These are phyloP conservation scores for Penicillium longicatenatum DNA, from an alignment of 495 filamentous ascomycete species.

Conservation along the genomic window DNA sequence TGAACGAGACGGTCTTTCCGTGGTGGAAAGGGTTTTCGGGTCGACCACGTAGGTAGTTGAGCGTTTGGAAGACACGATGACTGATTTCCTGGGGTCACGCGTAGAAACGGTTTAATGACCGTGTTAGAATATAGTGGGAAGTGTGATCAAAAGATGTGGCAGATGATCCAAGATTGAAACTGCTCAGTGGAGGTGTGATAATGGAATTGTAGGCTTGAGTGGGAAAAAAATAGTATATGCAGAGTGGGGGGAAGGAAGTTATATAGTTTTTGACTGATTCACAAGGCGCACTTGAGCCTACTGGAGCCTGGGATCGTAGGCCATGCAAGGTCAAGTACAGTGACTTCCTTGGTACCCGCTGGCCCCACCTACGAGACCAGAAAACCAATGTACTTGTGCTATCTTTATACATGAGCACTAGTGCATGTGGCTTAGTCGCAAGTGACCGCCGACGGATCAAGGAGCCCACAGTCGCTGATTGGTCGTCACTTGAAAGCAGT, in stretches of 20 bases:
- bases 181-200: background rate
- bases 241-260: conserved; percentile 2
- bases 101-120: conserved; percentile 11
- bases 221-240: background rate
- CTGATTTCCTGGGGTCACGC: conserved; percentile 28
- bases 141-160: conserved; percentile 1
- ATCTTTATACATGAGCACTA: conserved; percentile 5
- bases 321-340: background rate
- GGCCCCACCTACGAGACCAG: background rate
- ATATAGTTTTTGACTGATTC: conserved; percentile 15
- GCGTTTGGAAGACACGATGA: conserved; percentile 40
- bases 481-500: background rate
- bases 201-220: background rate
- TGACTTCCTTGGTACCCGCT: background rate
- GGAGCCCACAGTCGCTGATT: background rate
- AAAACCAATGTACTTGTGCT: background rate
- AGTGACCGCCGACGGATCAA: background rate
- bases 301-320: conserved; percentile 12
- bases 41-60: conserved; percentile 30
- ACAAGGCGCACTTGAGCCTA: conserved; percentile 5
- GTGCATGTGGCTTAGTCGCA: conserved; percentile 19
- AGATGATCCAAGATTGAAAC: background rate
- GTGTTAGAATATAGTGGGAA: conserved; percentile 1
- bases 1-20: conserved; percentile 26
- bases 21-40: conserved; percentile 21